phyloP scores from a whole-genome alignment of 768 basidiomycete species.

The Boletus bicolor region DNA sequence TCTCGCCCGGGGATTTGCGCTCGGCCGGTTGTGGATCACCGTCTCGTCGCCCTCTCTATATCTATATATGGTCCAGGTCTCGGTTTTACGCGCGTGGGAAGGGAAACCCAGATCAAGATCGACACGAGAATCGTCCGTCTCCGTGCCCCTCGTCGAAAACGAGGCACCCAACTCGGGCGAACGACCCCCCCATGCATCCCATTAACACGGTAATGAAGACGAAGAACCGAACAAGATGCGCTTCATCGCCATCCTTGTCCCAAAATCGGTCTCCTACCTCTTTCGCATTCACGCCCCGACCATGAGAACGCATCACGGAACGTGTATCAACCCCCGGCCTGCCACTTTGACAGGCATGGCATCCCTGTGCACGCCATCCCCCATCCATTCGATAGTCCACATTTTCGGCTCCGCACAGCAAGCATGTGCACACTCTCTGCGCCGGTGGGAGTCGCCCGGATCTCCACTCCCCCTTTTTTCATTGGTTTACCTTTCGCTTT shows the following conservation, averaged over 20 bases:
- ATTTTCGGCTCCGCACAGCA: slow-evolving; percentile 1
- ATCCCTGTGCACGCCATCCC: too few relatives aligned
- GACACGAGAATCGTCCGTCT: slow-evolving; percentile 40
- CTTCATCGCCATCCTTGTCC: neutral
- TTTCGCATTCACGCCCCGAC: neutral
- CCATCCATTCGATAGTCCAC: neutral
- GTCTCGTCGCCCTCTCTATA: neutral
- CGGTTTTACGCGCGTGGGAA: slow-evolving; percentile 45
- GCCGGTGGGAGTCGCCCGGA: neutral
- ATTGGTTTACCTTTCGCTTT: too few relatives aligned
- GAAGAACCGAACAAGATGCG: neutral
- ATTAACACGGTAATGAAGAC: neutral
- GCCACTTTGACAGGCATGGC: neutral
- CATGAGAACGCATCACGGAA: too few relatives aligned
- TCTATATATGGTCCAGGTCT: neutral
- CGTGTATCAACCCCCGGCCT: neutral
- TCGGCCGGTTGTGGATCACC: slow-evolving; percentile 25
- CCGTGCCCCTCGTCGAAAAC: neutral
- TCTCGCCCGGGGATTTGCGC: slow-evolving; percentile 19
- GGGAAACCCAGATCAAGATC: slow-evolving; percentile 50
- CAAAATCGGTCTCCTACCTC: neutral
- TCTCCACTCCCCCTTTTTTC: too few relatives aligned
- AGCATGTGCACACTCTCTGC: too few relatives aligned
- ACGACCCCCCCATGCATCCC: neutral
- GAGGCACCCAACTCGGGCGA: neutral